phyloP scores from a whole-genome alignment of 768 basidiomycete genomes.

The Tulasnella calospora region DNA sequence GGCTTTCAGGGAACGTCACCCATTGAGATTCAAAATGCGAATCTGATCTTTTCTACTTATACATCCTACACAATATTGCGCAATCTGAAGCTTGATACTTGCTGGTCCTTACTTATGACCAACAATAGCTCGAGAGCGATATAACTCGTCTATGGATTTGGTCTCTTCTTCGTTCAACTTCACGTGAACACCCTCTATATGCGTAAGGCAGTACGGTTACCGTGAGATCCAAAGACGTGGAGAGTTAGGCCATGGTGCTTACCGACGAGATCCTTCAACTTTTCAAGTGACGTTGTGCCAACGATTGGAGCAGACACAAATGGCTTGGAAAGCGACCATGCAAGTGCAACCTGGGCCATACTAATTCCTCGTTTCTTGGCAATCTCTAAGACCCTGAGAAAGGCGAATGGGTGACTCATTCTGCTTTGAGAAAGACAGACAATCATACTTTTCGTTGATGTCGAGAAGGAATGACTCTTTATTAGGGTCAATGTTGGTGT shows the following conservation, averaged over 20 bases:
- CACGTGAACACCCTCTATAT: background rate
- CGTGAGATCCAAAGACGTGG: no score
- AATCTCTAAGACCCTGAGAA: slow-evolving; percentile 31
- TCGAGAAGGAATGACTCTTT: background rate
- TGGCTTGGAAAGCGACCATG: slow-evolving; percentile 26
- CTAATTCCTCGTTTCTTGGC: slow-evolving; percentile 33
- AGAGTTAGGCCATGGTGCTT: slow-evolving; percentile 18
- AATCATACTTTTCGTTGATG: slow-evolving; percentile 12
- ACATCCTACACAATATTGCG: no score
- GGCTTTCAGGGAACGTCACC: background rate
- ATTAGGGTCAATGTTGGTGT: background rate
- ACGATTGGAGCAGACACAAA: slow-evolving; percentile 18
- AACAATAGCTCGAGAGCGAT: slow-evolving; percentile 34
- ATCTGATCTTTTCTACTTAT: background rate
- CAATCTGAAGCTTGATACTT: background rate
- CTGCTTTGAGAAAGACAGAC: background rate
- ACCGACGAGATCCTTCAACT: slow-evolving; percentile 47
- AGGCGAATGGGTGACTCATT: background rate
- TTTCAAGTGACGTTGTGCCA: slow-evolving; percentile 14
- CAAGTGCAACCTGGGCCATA: slow-evolving; percentile 38
- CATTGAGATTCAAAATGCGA: background rate
- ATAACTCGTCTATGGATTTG: slow-evolving; percentile 35
- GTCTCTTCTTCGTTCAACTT: slow-evolving; percentile 37
- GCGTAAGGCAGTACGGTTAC: background rate
- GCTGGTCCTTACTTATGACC: slow-evolving; percentile 29